Conservation (phyloP, 305 asterid species). For the Withania somnifera region DNA sequence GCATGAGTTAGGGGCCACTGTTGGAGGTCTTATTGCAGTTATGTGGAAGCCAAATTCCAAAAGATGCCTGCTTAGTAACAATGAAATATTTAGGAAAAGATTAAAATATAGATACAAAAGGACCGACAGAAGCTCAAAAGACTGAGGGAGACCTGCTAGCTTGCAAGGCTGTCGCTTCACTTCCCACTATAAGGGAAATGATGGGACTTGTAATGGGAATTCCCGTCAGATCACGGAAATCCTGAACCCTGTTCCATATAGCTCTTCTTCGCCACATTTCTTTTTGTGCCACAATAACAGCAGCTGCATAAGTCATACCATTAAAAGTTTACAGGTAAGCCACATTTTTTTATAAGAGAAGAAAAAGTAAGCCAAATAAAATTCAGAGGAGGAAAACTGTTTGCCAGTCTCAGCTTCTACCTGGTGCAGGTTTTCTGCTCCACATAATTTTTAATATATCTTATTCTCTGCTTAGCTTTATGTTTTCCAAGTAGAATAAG, state of each 20-base stretch:
- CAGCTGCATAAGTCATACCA: conserved; percentile 48
- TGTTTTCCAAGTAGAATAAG: not conserved
- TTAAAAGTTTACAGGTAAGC: not conserved
- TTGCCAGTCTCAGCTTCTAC: not conserved
- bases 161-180: conserved; percentile 77
- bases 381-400: not conserved
- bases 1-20: conserved; percentile 97
- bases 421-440: not conserved
- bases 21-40: conserved; percentile 91
- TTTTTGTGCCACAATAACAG: conserved; percentile 59
- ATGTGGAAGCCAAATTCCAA: conserved; percentile 67
- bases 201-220: conserved; percentile 72
- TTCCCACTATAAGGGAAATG: conserved; percentile 75
- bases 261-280: conserved; percentile 88
- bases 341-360: not conserved
- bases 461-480: not conserved
- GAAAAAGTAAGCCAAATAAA: not conserved
- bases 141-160: conserved; percentile 63
- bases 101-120: not conserved
- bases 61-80: conserved; percentile 52
- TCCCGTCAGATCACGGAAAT: conserved; percentile 68
- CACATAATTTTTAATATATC: not conserved
- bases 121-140: not conserved
- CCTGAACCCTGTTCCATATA: conserved; percentile 54
- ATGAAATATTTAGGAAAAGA: not conserved